A percentile compares a stretch with the other conserved stretches of the same genome.
Conservation (phyloP, 345 rosid species). For the Gossypium ekmanianum region DNA sequence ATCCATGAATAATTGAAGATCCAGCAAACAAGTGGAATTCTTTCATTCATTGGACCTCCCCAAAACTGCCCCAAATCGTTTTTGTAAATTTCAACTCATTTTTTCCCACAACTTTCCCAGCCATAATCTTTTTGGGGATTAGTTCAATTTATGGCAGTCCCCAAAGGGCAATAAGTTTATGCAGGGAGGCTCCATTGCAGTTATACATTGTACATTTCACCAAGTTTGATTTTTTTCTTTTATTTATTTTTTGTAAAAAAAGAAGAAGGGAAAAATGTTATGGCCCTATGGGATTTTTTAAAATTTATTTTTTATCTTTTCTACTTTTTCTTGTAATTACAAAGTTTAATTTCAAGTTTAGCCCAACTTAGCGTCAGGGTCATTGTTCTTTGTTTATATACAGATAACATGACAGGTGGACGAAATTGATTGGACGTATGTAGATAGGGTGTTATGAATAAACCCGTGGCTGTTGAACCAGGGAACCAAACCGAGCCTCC, state of each 20-base stretch:
- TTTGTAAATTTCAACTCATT: slow-evolving; percentile 37
- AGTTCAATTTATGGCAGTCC: slow-evolving; percentile 26
- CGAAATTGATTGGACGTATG: slow-evolving; percentile 36
- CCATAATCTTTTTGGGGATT: slow-evolving; percentile 23
- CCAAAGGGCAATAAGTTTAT: slow-evolving; percentile 21
- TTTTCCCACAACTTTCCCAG: slow-evolving; percentile 18
- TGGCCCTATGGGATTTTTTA: no score
- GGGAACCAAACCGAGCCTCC: no score
- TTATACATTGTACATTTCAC: slow-evolving; percentile 23
- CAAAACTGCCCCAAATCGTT: slow-evolving; percentile 20
- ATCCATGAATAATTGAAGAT: slow-evolving; percentile 46
- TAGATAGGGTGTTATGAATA: slow-evolving; percentile 20
- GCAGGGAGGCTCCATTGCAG: slow-evolving; percentile 5
- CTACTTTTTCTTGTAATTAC: no score
- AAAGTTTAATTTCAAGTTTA: background rate
- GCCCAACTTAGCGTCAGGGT: background rate
- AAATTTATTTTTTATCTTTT: no score
- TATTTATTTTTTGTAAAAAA: no score
- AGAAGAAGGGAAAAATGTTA: no score
- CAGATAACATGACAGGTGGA: slow-evolving; percentile 63
- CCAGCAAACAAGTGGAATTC: slow-evolving; percentile 9
- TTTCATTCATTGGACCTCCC: slow-evolving; percentile 11
- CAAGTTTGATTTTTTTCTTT: background rate
- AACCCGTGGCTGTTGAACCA: no score
- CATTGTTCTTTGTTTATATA: background rate